Conservation (phyloP, 371 early-diverging fungal genomes). For the Mortierella sp. region DNA sequence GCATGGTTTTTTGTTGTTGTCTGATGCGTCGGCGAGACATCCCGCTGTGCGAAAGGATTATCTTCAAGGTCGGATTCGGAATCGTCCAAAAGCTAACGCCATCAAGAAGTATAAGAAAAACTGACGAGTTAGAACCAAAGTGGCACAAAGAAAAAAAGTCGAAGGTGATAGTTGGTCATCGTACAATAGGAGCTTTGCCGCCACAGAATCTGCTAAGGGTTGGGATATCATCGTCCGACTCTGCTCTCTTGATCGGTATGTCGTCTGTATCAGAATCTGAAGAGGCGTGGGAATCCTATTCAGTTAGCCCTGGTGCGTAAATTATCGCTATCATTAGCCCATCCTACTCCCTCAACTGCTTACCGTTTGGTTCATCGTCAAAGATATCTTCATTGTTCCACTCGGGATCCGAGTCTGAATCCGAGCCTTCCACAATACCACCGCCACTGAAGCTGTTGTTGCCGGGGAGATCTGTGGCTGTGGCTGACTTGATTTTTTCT, state of each 20-base stretch:
- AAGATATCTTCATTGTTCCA: constrained; percentile 29
- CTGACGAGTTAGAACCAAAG: not conserved
- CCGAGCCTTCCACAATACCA: constrained; percentile 23
- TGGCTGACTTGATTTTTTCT: too few species aligned
- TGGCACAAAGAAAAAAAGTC: not conserved
- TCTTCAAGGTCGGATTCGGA: constrained; percentile 44
- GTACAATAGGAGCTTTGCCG: constrained; percentile 10
- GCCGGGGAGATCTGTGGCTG: too few species aligned
- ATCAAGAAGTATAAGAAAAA: not conserved
- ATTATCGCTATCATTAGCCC: too few species aligned
- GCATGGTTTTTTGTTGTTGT: not conserved
- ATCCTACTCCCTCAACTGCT: not conserved
- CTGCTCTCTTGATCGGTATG: not conserved
- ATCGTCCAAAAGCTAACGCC: constrained; percentile 10
- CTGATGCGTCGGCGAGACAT: too few species aligned
- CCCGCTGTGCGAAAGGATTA: constrained; percentile 8
- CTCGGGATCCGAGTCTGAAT: constrained; percentile 35
- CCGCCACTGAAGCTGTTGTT: not conserved
- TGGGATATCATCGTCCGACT: constrained; percentile 35
- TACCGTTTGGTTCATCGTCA: not conserved
- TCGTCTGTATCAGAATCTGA: not conserved
- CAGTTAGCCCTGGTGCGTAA: too few species aligned
- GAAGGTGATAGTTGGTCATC: not conserved
- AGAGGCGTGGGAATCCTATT: too few species aligned
- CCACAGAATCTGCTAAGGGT: constrained; percentile 9